Evolutionary conservation across 805 yeast species (phyloP).

Genomic region (Debaryomyces tyrocola): DNA sequence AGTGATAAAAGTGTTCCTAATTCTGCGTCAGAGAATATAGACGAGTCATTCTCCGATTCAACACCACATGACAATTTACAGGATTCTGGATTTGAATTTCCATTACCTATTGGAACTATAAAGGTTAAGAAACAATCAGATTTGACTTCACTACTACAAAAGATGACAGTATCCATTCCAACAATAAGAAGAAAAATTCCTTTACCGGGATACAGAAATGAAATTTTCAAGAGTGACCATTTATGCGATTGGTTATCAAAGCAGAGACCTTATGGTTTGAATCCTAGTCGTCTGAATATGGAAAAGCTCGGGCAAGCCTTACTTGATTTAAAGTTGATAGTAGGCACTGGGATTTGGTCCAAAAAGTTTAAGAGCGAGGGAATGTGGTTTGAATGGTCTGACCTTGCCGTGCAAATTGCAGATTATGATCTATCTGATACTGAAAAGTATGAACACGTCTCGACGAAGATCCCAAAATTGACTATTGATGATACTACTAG

Average conservation of each 20-base stretch:
- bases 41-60: background rate
- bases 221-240: constrained; percentile 40
- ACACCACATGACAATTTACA: background rate
- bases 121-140: constrained; percentile 15
- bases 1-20: background rate
- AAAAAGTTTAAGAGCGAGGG: constrained; percentile 41
- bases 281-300: constrained; percentile 35
- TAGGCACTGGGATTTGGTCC: constrained; percentile 30
- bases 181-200: constrained; percentile 33
- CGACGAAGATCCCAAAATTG: background rate
- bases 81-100: constrained; percentile 25
- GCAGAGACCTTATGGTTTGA: constrained; percentile 29
- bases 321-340: constrained; percentile 31
- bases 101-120: constrained; percentile 30
- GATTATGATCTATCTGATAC: constrained; percentile 9
- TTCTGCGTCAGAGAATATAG: background rate
- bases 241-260: constrained; percentile 27
- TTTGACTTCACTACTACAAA: constrained; percentile 21
- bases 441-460: background rate
- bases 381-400: constrained; percentile 48
- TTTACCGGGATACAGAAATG: constrained; percentile 40
- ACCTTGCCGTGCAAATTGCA: constrained; percentile 23
- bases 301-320: constrained; percentile 43
- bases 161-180: constrained; percentile 22
- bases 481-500: constrained; percentile 6